Conservation (phyloP, 2,329 filamentous ascomycete species). For the Penicillium expansum region DNA sequence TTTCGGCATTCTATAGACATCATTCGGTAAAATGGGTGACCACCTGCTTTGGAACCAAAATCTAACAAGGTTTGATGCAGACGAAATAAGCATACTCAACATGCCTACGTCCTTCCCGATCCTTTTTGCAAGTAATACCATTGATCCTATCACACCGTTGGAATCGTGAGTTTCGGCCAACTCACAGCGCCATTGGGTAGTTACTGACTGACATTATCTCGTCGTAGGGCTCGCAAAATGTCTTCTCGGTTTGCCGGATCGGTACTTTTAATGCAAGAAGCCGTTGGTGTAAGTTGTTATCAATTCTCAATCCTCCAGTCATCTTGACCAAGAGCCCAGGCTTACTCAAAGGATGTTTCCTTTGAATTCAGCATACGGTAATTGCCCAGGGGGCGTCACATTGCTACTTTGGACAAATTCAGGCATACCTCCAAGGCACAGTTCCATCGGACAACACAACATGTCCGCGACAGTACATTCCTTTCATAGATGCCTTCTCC, state of each 20-base stretch:
- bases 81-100: background rate
- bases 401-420: slow-evolving; percentile 40
- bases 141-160: slow-evolving; percentile 58
- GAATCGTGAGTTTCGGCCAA: slow-evolving; percentile 12
- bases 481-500: background rate
- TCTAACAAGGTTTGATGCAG: slow-evolving; percentile 7
- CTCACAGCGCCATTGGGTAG: background rate
- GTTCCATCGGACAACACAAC: slow-evolving; percentile 34
- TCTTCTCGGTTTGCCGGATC: slow-evolving; percentile 15
- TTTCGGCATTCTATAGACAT: background rate
- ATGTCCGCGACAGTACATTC: slow-evolving; percentile 25
- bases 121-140: slow-evolving; percentile 54
- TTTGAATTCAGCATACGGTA: slow-evolving; percentile 35
- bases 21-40: background rate
- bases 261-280: slow-evolving; percentile 16
- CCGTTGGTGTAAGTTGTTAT: slow-evolving; percentile 19
- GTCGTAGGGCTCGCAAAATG: slow-evolving; percentile 12
- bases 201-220: slow-evolving; percentile 4
- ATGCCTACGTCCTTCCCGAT: slow-evolving; percentile 46
- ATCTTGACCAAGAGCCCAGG: slow-evolving; percentile 4
- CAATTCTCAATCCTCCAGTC: background rate
- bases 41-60: background rate
- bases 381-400: slow-evolving; percentile 36
- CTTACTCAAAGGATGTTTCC: slow-evolving; percentile 4
- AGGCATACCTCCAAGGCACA: slow-evolving; percentile 37